These are phyloP conservation scores for Laguncularia racemosa DNA, from an alignment of 345 rosid species.

Conservation along the genomic window DNA sequence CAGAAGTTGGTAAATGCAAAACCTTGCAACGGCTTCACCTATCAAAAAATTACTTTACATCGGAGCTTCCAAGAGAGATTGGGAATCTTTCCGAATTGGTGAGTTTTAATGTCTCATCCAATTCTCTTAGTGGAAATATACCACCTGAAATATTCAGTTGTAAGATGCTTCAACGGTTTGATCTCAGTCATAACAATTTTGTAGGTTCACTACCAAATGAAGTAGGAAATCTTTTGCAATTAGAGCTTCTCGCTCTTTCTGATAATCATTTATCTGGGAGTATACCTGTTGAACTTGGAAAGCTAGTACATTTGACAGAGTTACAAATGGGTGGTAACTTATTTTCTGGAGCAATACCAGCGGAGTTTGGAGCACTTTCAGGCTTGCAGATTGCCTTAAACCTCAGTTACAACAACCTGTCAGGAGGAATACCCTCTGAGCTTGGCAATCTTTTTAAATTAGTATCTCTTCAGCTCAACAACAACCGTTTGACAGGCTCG, in stretches of 20 bases:
- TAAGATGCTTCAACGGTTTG: slow-evolving; percentile 80
- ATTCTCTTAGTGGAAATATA: slow-evolving; percentile 53
- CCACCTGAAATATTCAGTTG: slow-evolving; percentile 64
- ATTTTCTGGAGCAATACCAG: slow-evolving; percentile 56
- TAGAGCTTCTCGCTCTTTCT: slow-evolving; percentile 88
- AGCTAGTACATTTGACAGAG: slow-evolving; percentile 56
- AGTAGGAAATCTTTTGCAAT: slow-evolving; percentile 55
- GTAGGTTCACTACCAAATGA: slow-evolving; percentile 46
- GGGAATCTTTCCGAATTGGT: slow-evolving; percentile 64
- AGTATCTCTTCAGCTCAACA: slow-evolving; percentile 59
- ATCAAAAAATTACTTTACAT: slow-evolving; percentile 48
- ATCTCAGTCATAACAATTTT: slow-evolving; percentile 62
- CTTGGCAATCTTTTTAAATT: slow-evolving; percentile 64
- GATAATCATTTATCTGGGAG: slow-evolving; percentile 50
- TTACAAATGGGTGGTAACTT: slow-evolving; percentile 85
- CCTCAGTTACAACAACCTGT: slow-evolving; percentile 73
- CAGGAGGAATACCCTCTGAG: slow-evolving; percentile 61
- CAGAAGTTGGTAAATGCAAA: slow-evolving; percentile 54
- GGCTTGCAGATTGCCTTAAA: slow-evolving; percentile 82
- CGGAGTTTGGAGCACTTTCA: slow-evolving; percentile 48
- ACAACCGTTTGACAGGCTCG: slow-evolving; percentile 67
- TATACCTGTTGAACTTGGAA: slow-evolving; percentile 54
- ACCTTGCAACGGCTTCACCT: slow-evolving; percentile 66
- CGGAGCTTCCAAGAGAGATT: slow-evolving; percentile 64
- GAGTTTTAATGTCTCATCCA: slow-evolving; percentile 67